These are phyloP conservation scores for Microstroma glucosiphilum DNA, from an alignment of 1,284 basidiomycete species.

Conservation along the genomic window DNA sequence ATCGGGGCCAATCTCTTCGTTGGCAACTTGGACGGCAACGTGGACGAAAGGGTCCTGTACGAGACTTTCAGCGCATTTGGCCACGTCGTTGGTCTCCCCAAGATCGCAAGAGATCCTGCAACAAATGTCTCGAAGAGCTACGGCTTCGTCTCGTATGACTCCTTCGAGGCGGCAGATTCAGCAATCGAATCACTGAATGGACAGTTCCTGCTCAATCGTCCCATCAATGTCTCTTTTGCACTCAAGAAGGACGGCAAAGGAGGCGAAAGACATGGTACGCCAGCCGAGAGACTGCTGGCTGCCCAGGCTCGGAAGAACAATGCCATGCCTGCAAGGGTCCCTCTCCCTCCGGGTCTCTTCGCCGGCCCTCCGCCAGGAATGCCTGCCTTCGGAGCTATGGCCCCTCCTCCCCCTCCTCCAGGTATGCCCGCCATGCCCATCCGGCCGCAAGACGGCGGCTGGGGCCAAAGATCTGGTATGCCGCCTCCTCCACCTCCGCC, in stretches of 20 bases:
- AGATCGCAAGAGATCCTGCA: slow-evolving; percentile 82
- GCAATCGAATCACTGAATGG: slow-evolving; percentile 94
- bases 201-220: slow-evolving; percentile 96
- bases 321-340: slow-evolving; percentile 59
- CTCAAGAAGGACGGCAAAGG: slow-evolving; percentile 99
- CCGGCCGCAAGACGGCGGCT: too few species aligned
- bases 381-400: too few species aligned
- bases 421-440: too few species aligned
- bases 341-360: too few species aligned
- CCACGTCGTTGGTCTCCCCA: slow-evolving; percentile 83
- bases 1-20: slow-evolving; percentile 97
- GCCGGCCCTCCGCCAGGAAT: too few species aligned
- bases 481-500: too few species aligned
- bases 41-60: slow-evolving; percentile 84
- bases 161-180: slow-evolving; percentile 93
- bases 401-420: too few species aligned
- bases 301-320: slow-evolving; percentile 93
- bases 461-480: too few species aligned
- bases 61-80: slow-evolving; percentile 95
- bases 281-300: slow-evolving; percentile 87
- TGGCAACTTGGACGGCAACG: slow-evolving; percentile 85
- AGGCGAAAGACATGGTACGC: slow-evolving; percentile 87
- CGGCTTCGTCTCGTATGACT: slow-evolving; percentile 92
- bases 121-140: slow-evolving; percentile 86
- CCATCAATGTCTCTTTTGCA: slow-evolving; percentile 90